Conservation (phyloP, 2,329 filamentous ascomycete species). For the Botrytis pseudocinerea region DNA sequence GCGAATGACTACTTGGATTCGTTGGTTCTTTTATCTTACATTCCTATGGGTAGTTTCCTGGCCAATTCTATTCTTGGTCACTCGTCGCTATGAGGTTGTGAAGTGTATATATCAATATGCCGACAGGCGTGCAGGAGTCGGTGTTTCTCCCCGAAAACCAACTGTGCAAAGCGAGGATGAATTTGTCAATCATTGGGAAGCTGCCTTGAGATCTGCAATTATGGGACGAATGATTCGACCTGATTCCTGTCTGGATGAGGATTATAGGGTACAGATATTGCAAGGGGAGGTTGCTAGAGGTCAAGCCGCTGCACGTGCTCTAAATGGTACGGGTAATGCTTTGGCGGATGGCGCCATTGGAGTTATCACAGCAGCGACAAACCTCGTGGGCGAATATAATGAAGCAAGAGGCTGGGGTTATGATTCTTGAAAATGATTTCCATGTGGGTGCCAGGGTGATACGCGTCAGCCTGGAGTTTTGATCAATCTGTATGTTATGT, state of each 20-base stretch:
- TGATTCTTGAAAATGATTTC: conserved; percentile 27
- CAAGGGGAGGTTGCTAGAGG: conserved; percentile 36
- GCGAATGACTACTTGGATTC: conserved; percentile 63
- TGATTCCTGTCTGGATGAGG: conserved; percentile 56
- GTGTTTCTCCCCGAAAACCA: conserved; percentile 26
- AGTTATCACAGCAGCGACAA: conserved; percentile 49
- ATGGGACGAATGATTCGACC: conserved; percentile 50
- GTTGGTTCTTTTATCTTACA: conserved; percentile 64
- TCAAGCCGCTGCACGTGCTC: conserved; percentile 20
- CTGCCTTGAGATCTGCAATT: conserved; percentile 59
- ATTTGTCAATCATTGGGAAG: conserved; percentile 64
- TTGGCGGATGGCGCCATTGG: conserved; percentile 46
- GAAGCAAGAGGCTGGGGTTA: conserved; percentile 34
- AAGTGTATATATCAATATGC: conserved; percentile 51
- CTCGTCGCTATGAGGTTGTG: conserved; percentile 66
- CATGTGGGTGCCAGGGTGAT: not conserved
- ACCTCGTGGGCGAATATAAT: conserved; percentile 32
- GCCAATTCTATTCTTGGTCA: conserved; percentile 68
- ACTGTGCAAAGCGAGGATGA: conserved; percentile 48
- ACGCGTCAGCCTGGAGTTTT: not conserved
- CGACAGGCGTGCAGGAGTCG: conserved; percentile 12
- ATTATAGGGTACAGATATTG: conserved; percentile 52
- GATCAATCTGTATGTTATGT: not conserved
- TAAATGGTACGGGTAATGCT: conserved; percentile 42
- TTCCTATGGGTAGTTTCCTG: conserved; percentile 70